These are phyloP conservation scores for Friedmanniomyces simplex DNA, from an alignment of 495 filamentous ascomycete genomes.

Conservation along the genomic window DNA sequence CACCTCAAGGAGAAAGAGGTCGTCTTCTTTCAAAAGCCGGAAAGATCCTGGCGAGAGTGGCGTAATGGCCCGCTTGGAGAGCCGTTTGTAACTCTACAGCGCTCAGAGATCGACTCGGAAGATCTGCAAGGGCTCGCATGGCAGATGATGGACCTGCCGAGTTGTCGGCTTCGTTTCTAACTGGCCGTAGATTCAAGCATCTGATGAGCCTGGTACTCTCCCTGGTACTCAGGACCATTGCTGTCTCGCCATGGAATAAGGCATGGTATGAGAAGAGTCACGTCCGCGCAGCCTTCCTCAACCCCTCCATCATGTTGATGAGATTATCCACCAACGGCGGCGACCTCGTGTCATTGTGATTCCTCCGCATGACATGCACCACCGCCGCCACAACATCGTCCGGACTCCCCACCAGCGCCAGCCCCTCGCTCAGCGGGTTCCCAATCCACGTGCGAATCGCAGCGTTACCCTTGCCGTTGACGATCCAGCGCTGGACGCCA, in stretches of 20 bases:
- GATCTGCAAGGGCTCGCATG: neutral
- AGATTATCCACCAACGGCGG: slow-evolving; percentile 47
- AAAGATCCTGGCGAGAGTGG: neutral
- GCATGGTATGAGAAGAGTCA: slow-evolving; percentile 3
- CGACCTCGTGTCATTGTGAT: slow-evolving; percentile 31
- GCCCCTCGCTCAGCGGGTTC: neutral
- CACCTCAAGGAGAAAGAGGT: neutral
- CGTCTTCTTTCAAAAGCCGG: neutral
- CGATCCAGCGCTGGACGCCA: slow-evolving; percentile 30
- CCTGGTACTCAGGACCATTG: too few relatives aligned
- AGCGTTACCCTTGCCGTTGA: slow-evolving; percentile 18
- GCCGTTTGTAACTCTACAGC: neutral
- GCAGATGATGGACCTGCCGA: neutral
- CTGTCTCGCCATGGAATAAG: neutral
- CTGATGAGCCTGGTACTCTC: too few relatives aligned
- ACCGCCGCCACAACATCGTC: slow-evolving; percentile 39
- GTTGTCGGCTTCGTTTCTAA: neutral
- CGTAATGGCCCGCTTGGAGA: neutral
- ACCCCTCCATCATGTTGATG: slow-evolving; percentile 41
- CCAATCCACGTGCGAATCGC: slow-evolving; percentile 9
- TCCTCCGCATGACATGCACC: slow-evolving; percentile 38
- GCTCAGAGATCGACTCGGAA: neutral
- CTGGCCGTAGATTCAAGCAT: too few relatives aligned
- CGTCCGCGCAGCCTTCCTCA: slow-evolving; percentile 21
- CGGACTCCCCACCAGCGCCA: slow-evolving; percentile 33